Conservation (phyloP, 352 stramenopile genomes). For the Globisporangium viniferum region DNA sequence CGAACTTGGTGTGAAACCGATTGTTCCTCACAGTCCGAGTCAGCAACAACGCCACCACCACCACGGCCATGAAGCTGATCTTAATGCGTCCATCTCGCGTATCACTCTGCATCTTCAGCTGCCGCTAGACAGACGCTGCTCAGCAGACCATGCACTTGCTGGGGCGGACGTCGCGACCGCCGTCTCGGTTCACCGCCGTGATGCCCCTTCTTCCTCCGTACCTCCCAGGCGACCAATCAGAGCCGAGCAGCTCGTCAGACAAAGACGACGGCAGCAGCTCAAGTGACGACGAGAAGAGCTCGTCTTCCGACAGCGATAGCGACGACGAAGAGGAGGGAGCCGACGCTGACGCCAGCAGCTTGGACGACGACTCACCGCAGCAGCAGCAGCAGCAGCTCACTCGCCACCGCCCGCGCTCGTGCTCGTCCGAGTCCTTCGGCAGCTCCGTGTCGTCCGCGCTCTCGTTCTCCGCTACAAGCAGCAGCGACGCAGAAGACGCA, state of each 20-base stretch:
- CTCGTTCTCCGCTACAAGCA: constrained; percentile 14
- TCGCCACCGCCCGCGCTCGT: background rate
- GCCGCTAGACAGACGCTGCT: background rate
- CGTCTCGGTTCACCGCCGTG: constrained; percentile 8
- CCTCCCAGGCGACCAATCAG: constrained; percentile 18
- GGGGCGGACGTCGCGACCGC: background rate
- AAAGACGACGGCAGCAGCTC: background rate
- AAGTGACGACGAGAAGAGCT: background rate
- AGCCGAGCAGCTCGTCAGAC: constrained; percentile 9
- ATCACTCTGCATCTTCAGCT: background rate
- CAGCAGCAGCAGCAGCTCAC: background rate
- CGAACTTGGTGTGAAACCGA: background rate
- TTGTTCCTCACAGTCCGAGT: background rate
- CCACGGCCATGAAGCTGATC: background rate
- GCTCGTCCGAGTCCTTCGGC: constrained; percentile 6
- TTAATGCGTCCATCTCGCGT: background rate
- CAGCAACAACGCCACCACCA: background rate
- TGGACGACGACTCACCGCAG: background rate
- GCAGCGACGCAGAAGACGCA: background rate
- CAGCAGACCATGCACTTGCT: constrained; percentile 6
- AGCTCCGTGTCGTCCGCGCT: constrained; percentile 16
- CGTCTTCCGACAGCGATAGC: background rate
- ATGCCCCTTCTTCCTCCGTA: constrained; percentile 2
- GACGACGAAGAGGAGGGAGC: background rate
- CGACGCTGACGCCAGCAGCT: constrained; percentile 5